These are phyloP conservation scores for Leucosporidium yakuticum DNA, from an alignment of 768 basidiomycete genomes.

Conservation along the genomic window DNA sequence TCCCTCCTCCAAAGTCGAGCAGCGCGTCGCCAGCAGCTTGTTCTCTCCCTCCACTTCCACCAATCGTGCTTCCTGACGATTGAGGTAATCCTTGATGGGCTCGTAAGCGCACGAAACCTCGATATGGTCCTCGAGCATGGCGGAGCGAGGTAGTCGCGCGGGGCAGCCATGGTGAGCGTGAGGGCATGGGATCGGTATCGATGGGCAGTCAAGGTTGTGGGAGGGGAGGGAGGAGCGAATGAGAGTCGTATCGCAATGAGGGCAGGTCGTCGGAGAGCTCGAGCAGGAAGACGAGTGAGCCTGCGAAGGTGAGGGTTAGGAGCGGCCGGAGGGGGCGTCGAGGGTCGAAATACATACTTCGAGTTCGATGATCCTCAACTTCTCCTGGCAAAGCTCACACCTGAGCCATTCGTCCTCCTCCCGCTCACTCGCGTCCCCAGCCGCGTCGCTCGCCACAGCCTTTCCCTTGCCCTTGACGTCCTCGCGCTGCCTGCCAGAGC, in stretches of 20 bases:
- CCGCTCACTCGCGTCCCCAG: no score
- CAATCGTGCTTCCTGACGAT: neutral
- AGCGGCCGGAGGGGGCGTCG: no score
- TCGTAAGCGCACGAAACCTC: conserved; percentile 10
- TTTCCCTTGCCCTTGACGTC: neutral
- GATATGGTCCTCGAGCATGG: conserved; percentile 7
- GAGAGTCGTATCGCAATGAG: neutral
- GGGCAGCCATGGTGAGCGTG: conserved; percentile 11
- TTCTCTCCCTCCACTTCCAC: conserved; percentile 7
- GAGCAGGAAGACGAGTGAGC: neutral
- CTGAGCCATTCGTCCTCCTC: neutral
- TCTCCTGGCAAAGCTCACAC: neutral
- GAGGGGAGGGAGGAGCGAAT: neutral
- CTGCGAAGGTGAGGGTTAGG: neutral
- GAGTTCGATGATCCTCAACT: neutral
- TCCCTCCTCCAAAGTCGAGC: neutral
- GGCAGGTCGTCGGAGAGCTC: neutral
- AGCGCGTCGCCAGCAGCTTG: neutral
- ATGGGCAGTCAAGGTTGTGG: conserved; percentile 1
- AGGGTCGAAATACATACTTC: neutral
- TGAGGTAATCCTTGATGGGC: neutral
- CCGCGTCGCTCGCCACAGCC: neutral
- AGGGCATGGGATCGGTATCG: conserved; percentile 9
- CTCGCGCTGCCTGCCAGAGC: neutral
- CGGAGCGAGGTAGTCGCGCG: neutral